Percentiles rank a stretch among this genome's conserved stretches.
phyloP scores from a whole-genome alignment of 768 basidiomycete species.

The Tylopilus subfusipes region DNA sequence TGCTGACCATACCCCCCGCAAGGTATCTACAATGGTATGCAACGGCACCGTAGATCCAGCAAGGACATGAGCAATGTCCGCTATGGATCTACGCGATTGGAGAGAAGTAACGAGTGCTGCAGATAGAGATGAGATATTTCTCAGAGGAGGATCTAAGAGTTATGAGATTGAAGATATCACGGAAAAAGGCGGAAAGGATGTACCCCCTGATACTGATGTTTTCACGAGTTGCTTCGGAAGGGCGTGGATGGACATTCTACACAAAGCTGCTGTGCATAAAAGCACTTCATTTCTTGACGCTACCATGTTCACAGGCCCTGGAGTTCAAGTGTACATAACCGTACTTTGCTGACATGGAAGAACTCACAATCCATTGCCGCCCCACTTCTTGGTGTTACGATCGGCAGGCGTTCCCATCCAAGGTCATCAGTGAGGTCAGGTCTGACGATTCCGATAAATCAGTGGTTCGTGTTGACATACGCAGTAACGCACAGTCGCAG shows the following conservation, averaged over 20 bases:
- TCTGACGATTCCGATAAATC: conserved; percentile 31
- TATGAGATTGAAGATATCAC: conserved; percentile 12
- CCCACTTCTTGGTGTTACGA: conserved; percentile 42
- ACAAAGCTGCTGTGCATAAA: conserved; percentile 50
- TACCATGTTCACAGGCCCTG: conserved; percentile 56
- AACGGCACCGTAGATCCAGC: conserved; percentile 40
- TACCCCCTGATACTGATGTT: conserved; percentile 17
- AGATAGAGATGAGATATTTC: conserved; percentile 18
- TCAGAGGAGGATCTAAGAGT: conserved; percentile 31
- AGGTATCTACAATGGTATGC: conserved; percentile 41
- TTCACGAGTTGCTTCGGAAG: conserved; percentile 38
- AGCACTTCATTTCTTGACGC: conserved; percentile 59
- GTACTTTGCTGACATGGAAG: neutral
- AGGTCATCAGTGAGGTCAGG: conserved; percentile 50
- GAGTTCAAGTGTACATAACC: neutral
- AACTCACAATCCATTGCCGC: conserved; percentile 51
- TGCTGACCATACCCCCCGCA: conserved; percentile 45
- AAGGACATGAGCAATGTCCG: conserved; percentile 59
- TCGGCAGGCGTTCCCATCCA: conserved; percentile 46
- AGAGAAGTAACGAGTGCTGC: conserved; percentile 39
- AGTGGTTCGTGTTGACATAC: neutral
- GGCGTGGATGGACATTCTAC: conserved; percentile 41
- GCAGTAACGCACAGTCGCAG: conserved; percentile 46
- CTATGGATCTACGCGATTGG: conserved; percentile 47
- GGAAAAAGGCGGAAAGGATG: neutral